phyloP scores from a whole-genome alignment of 345 rosid species.

The Salix caprea region DNA sequence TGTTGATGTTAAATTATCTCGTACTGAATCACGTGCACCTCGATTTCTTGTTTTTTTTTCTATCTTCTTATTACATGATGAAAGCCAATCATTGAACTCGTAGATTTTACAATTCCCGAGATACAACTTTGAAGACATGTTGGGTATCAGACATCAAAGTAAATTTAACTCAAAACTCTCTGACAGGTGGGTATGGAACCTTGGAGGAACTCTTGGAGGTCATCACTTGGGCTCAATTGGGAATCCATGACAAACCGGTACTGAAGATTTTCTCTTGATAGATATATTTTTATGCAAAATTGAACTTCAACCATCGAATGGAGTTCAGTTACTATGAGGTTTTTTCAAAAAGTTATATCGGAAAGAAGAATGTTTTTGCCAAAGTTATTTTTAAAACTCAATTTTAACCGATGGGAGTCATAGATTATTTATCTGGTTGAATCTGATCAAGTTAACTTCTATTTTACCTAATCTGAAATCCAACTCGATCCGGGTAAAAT shows the following conservation, averaged over 20 bases:
- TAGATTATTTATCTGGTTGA: not conserved
- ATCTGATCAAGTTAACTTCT: too few species aligned
- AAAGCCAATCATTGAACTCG: not conserved
- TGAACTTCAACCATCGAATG: too few species aligned
- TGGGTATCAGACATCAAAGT: not conserved
- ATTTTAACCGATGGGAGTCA: not conserved
- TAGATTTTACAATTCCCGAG: not conserved
- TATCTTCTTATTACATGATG: not conserved
- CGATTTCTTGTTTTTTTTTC: not conserved
- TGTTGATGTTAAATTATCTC: not conserved
- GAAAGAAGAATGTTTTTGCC: not conserved
- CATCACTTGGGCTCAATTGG: slow-evolving; percentile 79
- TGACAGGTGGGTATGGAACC: slow-evolving; percentile 73
- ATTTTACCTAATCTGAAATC: too few species aligned
- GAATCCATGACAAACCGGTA: slow-evolving; percentile 76
- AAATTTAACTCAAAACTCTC: not conserved
- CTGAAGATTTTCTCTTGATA: not conserved
- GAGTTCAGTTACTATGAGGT: too few species aligned
- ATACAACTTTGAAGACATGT: slow-evolving; percentile 1
- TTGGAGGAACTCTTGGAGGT: slow-evolving; percentile 70
- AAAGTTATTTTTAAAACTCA: not conserved
- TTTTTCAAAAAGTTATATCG: not conserved
- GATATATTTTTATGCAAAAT: too few species aligned
- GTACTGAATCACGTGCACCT: not conserved
- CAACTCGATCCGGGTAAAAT: too few species aligned